Evolutionary conservation across 768 basidiomycete species (phyloP), one percentile per base, ranked within the genome.

Genomic region (Strobilomyces dryophilus): DNA sequence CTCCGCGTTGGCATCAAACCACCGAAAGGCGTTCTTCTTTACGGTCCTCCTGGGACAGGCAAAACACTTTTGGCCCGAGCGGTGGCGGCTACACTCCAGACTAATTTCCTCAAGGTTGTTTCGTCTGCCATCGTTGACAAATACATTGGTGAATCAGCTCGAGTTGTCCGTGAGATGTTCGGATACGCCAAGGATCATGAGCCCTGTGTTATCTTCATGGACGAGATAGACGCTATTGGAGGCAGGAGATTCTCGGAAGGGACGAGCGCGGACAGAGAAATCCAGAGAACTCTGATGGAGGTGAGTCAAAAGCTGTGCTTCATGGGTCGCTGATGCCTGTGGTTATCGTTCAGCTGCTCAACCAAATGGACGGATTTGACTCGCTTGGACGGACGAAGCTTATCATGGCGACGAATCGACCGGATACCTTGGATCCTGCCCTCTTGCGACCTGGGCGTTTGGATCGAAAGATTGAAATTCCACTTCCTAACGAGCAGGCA

Each of bases 341-440:
- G 18, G 34, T 18, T 18, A 12, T 17, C n/a, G 27, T 39, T 15
- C 62, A 95, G 93, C 78, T 99, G 24, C 80, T 99, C 31, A 98
- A 98, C 66, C 95, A 98, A 73, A 97, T 99, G 93, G 97, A 99
- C 68, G 97, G 97, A 21, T 99, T 99, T 74, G 97, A 98, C 72
- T 93, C 95, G 15, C 77, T 99, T 27, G 97, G 97, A 42, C 79
- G 78, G 59, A 98, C 95, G 32, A 98, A 98, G 72, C 81, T 98
- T 49, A 99, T 99, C 70, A 98, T 98, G 92, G 97, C 97, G n/a
- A 99, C 97, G 24, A 99, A 98, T 76, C 80, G 97, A 65, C 97
- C 97, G 0, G 97, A 99, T 70, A 98, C 95, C 2, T 82, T 98
- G 32, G 97, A 98, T 72, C 97, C 97, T 14, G 95, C 95, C 14